Conservation (phyloP, 306 rosid species). For the Castanea crenata region DNA sequence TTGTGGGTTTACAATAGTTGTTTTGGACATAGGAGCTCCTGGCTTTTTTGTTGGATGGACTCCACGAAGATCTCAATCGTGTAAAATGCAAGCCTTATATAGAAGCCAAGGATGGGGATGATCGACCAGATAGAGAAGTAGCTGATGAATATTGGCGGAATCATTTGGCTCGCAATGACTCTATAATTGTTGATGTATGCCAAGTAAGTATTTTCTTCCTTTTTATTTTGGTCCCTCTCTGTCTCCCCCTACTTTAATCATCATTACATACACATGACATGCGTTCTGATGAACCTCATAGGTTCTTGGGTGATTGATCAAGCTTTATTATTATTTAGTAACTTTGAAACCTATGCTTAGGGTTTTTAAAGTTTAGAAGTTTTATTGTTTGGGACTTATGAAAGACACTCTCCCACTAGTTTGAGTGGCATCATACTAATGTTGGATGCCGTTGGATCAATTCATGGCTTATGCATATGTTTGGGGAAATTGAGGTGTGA, state of each 20-base stretch:
- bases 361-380: background rate
- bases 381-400: background rate
- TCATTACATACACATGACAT: background rate
- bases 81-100: constrained; percentile 93
- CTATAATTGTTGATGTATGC: constrained; percentile 96
- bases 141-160: constrained; percentile 97
- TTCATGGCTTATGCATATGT: background rate
- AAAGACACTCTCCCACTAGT: background rate
- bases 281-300: background rate
- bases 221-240: background rate
- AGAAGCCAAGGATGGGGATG: constrained; percentile 92
- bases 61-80: constrained; percentile 98
- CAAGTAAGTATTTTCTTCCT: constrained; percentile 53
- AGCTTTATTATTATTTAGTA: background rate
- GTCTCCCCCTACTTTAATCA: background rate
- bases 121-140: constrained; percentile 70
- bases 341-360: background rate
- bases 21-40: constrained; percentile 73
- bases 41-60: constrained; percentile 96
- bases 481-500: background rate
- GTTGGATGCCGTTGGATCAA: background rate
- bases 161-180: constrained; percentile 95
- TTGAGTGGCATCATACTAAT: background rate
- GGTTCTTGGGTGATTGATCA: background rate
- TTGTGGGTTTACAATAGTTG: constrained; percentile 18